Evolutionary conservation across 73 alveolate species (phyloP).

Genomic region (Tetrahymena malaccensis): DNA sequence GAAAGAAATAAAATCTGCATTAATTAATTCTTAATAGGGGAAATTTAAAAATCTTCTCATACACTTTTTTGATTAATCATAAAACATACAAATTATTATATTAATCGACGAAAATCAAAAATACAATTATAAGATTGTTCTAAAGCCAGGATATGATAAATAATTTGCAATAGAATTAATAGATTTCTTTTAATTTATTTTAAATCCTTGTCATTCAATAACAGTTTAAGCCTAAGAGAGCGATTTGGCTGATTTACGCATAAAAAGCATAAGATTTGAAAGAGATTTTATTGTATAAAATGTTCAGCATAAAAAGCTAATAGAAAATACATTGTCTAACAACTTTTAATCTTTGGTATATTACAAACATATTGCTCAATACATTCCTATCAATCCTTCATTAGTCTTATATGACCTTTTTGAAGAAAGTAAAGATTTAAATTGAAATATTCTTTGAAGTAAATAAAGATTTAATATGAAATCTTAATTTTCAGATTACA

Average conservation of each 20-base stretch:
- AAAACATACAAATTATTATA: not conserved
- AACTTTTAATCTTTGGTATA: not conserved
- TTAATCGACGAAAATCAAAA: not conserved
- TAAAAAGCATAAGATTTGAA: not conserved
- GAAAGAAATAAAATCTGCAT: not conserved
- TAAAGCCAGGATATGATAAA: not conserved
- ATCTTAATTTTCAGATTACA: too few relatives aligned
- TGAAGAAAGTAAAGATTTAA: not conserved
- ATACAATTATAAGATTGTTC: not conserved
- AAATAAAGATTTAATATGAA: too few relatives aligned
- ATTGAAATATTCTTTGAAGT: not conserved
- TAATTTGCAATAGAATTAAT: not conserved
- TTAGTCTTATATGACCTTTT: not conserved
- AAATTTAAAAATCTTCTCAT: not conserved
- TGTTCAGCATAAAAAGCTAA: not conserved
- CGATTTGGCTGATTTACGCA: not conserved
- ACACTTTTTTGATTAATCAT: not conserved
- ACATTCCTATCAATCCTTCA: not conserved
- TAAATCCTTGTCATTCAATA: not conserved
- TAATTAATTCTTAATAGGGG: not conserved
- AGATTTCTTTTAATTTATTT: not conserved
- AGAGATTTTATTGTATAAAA: not conserved
- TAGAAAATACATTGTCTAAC: not conserved
- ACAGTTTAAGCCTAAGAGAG: not conserved
- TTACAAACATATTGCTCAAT: not conserved